Percentiles rank a stretch among this genome's conserved stretches.
These are phyloP conservation scores for Aspergillus sp. DNA, from an alignment of 2,329 filamentous ascomycete species.

Conservation along the genomic window DNA sequence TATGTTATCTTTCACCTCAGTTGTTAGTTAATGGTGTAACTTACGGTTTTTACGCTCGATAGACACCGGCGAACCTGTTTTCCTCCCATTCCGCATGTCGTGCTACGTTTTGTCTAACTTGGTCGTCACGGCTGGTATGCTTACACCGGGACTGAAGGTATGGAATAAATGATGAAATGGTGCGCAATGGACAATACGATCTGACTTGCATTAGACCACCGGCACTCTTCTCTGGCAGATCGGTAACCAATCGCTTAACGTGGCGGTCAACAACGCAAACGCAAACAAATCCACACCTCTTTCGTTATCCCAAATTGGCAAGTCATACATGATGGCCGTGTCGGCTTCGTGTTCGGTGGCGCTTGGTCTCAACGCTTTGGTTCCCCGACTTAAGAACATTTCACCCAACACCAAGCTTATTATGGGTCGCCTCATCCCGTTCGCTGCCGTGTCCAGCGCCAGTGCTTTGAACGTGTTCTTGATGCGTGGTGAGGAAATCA, in stretches of 20 bases:
- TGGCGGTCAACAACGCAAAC: conserved; percentile 95
- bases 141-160: conserved; percentile 79
- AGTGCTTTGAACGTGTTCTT: conserved; percentile 93
- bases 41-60: not conserved
- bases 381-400: conserved; percentile 75
- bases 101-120: conserved; percentile 90
- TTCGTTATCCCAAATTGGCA: conserved; percentile 70
- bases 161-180: conserved; percentile 12
- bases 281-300: conserved; percentile 95
- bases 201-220: conserved; percentile 50
- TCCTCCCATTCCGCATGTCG: conserved; percentile 97
- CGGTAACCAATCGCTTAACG: conserved; percentile 94
- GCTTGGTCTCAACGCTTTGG: conserved; percentile 82
- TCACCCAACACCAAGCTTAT: conserved; percentile 70
- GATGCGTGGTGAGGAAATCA: conserved; percentile 95
- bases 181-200: too few species aligned
- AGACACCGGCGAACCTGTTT: conserved; percentile 90
- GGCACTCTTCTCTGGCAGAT: conserved; percentile 94
- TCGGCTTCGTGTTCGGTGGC: conserved; percentile 91
- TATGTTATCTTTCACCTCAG: conserved; percentile 39
- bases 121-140: conserved; percentile 93
- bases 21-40: not conserved
- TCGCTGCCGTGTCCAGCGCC: conserved; percentile 88
- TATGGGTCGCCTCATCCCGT: conserved; percentile 84
- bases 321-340: conserved; percentile 90